Evolutionary conservation across 805 yeast genomes (phyloP).

Genomic region (Saccharomyces kudriavzevii): DNA sequence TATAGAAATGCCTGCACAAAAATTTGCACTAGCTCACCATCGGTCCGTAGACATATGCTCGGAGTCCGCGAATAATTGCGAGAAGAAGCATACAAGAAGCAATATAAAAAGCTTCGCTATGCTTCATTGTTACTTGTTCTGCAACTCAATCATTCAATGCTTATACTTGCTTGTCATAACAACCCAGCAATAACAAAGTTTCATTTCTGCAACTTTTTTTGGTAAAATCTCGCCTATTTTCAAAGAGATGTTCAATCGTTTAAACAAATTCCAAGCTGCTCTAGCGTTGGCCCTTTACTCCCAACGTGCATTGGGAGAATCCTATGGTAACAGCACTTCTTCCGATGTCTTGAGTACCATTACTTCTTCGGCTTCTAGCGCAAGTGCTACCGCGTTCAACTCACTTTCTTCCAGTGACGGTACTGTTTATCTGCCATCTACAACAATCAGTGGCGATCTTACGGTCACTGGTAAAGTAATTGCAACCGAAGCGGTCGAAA

Average conservation of each 20-base stretch:
- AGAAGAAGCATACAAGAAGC: background rate
- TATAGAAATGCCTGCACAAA: background rate
- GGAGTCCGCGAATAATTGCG: background rate
- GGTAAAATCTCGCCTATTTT: background rate
- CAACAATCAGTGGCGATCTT: background rate
- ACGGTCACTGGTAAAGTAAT: slow-evolving; percentile 1
- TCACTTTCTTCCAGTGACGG: background rate
- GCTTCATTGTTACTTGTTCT: no score
- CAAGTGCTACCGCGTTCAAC: background rate
- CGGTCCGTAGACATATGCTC: background rate
- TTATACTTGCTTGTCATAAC: background rate
- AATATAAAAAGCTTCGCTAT: background rate
- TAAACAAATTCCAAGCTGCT: background rate
- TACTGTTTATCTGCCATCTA: background rate
- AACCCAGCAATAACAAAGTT: background rate
- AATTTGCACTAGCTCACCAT: background rate
- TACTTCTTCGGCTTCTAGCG: background rate
- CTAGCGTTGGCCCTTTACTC: background rate
- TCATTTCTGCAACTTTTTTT: background rate
- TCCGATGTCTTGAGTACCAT: background rate
- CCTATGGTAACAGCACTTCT: background rate
- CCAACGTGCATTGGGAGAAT: background rate
- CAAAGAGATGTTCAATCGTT: background rate
- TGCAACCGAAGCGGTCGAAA: slow-evolving; percentile 1
- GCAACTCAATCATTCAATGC: background rate